phyloP scores from a whole-genome alignment of 2,329 filamentous ascomycete genomes.

The Aspergillus hortae region DNA sequence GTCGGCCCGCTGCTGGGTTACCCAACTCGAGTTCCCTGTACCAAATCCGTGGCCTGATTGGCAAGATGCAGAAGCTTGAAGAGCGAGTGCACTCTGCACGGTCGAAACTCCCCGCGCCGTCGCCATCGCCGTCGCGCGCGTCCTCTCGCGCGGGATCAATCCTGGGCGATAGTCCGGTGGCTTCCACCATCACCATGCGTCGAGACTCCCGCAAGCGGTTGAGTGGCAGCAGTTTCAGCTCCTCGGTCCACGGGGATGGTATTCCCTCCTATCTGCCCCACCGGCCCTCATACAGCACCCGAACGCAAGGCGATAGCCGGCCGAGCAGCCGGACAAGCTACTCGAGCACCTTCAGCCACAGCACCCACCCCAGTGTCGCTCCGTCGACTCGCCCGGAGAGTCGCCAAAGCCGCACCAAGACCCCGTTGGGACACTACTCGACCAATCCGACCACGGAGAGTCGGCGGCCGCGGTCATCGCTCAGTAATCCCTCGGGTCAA shows the following conservation, averaged over 20 bases:
- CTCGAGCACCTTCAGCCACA: constrained; percentile 45
- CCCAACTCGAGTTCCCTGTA: constrained; percentile 71
- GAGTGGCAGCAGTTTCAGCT: constrained; percentile 42
- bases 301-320: constrained; percentile 52
- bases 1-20: constrained; percentile 43
- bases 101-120: constrained; percentile 83
- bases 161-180: constrained; percentile 47
- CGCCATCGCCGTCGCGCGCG: constrained; percentile 70
- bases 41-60: constrained; percentile 89
- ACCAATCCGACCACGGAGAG: constrained; percentile 46
- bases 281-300: constrained; percentile 48
- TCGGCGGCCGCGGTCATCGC: constrained; percentile 66
- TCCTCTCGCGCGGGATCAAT: constrained; percentile 66
- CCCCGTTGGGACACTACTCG: constrained; percentile 58
- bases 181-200: constrained; percentile 56
- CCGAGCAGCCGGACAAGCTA: constrained; percentile 70
- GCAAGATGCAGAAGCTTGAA: constrained; percentile 95
- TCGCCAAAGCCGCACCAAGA: constrained; percentile 62
- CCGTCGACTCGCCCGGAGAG: constrained; percentile 59
- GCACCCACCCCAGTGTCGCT: constrained; percentile 33
- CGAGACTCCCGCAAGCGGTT: constrained; percentile 38
- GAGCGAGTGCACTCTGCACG: constrained; percentile 86
- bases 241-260: constrained; percentile 34
- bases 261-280: constrained; percentile 33
- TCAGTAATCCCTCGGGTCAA: constrained; percentile 58